Evolutionary conservation across 768 basidiomycete genomes (phyloP).

Genomic region (Boletellus sp.): DNA sequence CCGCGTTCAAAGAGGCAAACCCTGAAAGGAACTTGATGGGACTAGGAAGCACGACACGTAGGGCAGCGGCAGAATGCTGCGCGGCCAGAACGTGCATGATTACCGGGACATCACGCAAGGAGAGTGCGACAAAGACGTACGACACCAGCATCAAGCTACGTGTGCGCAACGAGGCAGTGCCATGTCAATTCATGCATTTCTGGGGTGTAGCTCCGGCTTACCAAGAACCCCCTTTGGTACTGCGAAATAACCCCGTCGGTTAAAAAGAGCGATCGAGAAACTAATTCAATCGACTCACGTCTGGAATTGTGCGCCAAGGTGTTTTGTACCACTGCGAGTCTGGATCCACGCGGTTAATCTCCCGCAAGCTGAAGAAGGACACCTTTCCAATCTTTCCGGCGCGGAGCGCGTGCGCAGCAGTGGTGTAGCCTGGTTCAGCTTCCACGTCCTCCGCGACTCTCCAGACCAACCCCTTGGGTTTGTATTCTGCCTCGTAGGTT

Average conservation of each 20-base stretch:
- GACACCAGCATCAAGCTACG: conserved; percentile 75
- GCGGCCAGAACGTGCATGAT: neutral
- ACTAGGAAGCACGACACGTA: conserved; percentile 57
- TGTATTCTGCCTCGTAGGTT: conserved; percentile 61
- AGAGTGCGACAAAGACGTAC: conserved; percentile 37
- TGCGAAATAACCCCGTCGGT: conserved; percentile 21
- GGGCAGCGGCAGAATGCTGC: conserved; percentile 64
- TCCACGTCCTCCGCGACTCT: conserved; percentile 79
- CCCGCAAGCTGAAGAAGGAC: conserved; percentile 57
- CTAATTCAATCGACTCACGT: conserved; percentile 43
- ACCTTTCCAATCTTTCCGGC: conserved; percentile 71
- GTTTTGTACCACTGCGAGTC: conserved; percentile 77
- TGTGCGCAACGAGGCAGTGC: neutral
- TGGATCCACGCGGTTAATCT: conserved; percentile 52
- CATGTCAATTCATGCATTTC: neutral
- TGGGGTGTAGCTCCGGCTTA: conserved; percentile 35
- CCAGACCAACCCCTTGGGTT: conserved; percentile 70
- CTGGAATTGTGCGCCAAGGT: conserved; percentile 78
- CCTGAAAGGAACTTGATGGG: conserved; percentile 54
- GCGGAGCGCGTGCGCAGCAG: conserved; percentile 45
- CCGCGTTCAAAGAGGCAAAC: conserved; percentile 64
- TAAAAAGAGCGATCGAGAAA: neutral
- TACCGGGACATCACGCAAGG: neutral
- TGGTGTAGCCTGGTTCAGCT: conserved; percentile 52
- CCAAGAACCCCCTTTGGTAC: conserved; percentile 82